Evolutionary conservation across 1,139 yeast genomes (phyloP).

Genomic region (Saccharomyces hybrid): DNA sequence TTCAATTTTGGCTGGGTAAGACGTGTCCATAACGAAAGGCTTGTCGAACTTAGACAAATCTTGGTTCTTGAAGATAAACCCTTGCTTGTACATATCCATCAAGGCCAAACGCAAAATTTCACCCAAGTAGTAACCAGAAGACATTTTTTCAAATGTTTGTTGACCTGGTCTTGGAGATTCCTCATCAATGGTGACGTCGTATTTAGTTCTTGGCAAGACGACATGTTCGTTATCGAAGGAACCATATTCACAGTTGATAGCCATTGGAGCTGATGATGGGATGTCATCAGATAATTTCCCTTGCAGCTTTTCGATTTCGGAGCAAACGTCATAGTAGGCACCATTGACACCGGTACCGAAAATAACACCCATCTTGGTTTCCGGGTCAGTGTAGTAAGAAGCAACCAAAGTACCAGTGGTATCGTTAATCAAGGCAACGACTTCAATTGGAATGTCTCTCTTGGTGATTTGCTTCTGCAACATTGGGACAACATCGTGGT

Average conservation of each 20-base stretch:
- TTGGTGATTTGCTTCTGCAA: slow-evolving; percentile 66
- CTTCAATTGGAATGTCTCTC: slow-evolving; percentile 65
- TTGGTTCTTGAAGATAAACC: slow-evolving; percentile 61
- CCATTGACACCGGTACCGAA: slow-evolving; percentile 98
- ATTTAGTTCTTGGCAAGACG: slow-evolving; percentile 81
- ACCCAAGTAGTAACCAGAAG: slow-evolving; percentile 92
- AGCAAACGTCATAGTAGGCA: slow-evolving; percentile 79
- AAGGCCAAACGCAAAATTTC: no score
- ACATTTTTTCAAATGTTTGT: slow-evolving; percentile 95
- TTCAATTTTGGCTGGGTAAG: slow-evolving; percentile 80
- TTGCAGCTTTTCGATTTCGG: slow-evolving; percentile 73
- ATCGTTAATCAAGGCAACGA: slow-evolving; percentile 90
- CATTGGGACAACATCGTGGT: slow-evolving; percentile 88
- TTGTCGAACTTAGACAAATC: slow-evolving; percentile 51
- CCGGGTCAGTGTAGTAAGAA: slow-evolving; percentile 82
- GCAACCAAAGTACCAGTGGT: slow-evolving; percentile 97
- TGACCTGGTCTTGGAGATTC: slow-evolving; percentile 95
- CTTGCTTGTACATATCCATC: slow-evolving; percentile 59
- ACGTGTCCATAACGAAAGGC: slow-evolving; percentile 76
- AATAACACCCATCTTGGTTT: no score
- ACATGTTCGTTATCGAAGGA: slow-evolving; percentile 88
- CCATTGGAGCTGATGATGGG: slow-evolving; percentile 67
- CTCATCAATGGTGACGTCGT: slow-evolving; percentile 69
- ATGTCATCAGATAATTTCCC: slow-evolving; percentile 64
- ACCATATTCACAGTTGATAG: slow-evolving; percentile 97